A percentile compares a stretch with the other conserved stretches of the same genome.
Evolutionary conservation across 768 basidiomycete species (phyloP).

Genomic region (Fistulinella prunicolor): DNA sequence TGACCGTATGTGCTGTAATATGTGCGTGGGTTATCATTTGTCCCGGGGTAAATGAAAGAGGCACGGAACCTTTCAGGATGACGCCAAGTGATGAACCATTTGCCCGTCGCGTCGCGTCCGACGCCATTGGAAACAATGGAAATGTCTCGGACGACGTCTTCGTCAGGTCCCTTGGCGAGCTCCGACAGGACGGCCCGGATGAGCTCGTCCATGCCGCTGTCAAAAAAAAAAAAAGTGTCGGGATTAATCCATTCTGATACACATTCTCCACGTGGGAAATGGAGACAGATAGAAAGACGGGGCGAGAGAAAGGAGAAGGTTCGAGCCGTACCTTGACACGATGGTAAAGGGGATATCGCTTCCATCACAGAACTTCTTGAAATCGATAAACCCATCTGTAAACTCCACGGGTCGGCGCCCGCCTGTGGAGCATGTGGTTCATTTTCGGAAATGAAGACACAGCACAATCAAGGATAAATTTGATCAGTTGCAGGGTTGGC

Average conservation of each 20-base stretch:
- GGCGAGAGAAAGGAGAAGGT: not conserved
- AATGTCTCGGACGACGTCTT: conserved; percentile 69
- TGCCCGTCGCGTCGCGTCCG: conserved; percentile 52
- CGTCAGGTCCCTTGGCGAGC: conserved; percentile 54
- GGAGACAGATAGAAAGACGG: too few relatives aligned
- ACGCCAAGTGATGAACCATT: conserved; percentile 81
- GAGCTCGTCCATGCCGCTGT: conserved; percentile 88
- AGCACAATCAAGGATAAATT: not conserved
- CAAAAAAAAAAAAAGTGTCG: not conserved
- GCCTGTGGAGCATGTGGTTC: conserved; percentile 3
- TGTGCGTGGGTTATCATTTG: not conserved
- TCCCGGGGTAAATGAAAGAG: not conserved
- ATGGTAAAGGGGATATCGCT: conserved; percentile 86
- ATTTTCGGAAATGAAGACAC: not conserved
- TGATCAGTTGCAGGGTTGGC: not conserved
- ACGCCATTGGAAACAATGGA: conserved; percentile 95
- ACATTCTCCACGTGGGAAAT: conserved; percentile 8
- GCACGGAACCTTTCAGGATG: conserved; percentile 74
- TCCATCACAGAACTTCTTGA: conserved; percentile 79
- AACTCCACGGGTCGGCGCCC: conserved; percentile 12
- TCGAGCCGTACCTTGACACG: conserved; percentile 72
- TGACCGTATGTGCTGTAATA: conserved; percentile 74
- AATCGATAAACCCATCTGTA: conserved; percentile 72
- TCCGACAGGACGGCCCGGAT: conserved; percentile 85
- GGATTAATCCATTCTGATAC: conserved; percentile 7